These are phyloP conservation scores for Raphanus sativus DNA, from an alignment of 345 rosid species.

Conservation along the genomic window DNA sequence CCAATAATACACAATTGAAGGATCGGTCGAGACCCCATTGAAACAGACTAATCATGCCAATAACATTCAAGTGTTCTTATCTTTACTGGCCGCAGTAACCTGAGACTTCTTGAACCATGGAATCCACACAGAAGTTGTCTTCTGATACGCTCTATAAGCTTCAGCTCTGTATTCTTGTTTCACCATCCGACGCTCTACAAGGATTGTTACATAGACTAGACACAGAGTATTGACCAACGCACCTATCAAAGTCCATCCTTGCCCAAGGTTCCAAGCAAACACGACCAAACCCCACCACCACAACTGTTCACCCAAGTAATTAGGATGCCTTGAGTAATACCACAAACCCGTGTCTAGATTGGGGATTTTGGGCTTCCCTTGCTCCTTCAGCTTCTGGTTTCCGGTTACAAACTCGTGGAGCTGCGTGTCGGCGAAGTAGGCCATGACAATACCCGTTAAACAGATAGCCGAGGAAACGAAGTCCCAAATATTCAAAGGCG, in stretches of 20 bases:
- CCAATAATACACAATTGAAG: constrained; percentile 21
- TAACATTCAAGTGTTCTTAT: constrained; percentile 51
- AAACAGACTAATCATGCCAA: constrained; percentile 17
- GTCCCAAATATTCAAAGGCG: constrained; percentile 66
- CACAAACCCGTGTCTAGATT: constrained; percentile 82
- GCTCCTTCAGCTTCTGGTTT: constrained; percentile 67
- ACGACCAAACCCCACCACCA: constrained; percentile 98
- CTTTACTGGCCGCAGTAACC: constrained; percentile 35
- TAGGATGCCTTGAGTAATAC: constrained; percentile 85
- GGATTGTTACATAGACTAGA: constrained; percentile 73
- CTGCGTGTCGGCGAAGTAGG: constrained; percentile 80
- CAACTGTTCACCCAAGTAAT: constrained; percentile 90
- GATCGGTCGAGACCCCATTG: constrained; percentile 9
- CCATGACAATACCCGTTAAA: constrained; percentile 60
- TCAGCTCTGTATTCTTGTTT: constrained; percentile 76
- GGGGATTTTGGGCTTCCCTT: constrained; percentile 66
- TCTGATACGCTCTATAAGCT: constrained; percentile 82
- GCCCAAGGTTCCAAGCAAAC: constrained; percentile 84
- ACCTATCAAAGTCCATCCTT: constrained; percentile 73
- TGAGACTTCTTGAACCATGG: constrained; percentile 87
- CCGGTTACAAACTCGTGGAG: constrained; percentile 70
- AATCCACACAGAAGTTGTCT: constrained; percentile 84
- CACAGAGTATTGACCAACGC: constrained; percentile 68
- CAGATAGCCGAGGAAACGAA: constrained; percentile 58
- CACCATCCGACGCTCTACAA: constrained; percentile 81